A percentile compares a stretch with the other conserved stretches of the same genome.
These are phyloP conservation scores for Curvularia lunata DNA, from an alignment of 2,329 filamentous ascomycete genomes.

Conservation along the genomic window DNA sequence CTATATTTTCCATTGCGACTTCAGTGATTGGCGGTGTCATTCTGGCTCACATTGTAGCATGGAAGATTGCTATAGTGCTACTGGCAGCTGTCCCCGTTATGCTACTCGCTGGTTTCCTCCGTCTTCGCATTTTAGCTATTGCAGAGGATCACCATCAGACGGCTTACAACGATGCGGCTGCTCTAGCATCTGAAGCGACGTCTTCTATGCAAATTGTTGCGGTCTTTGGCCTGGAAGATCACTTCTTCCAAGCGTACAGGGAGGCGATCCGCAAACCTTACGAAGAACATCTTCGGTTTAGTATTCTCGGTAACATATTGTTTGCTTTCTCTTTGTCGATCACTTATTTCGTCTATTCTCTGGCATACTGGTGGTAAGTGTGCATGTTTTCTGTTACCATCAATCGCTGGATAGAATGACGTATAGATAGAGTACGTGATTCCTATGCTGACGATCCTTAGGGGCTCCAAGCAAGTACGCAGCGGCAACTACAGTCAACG, in stretches of 20 bases:
- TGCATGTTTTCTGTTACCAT: not conserved
- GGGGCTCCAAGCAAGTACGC: constrained; percentile 52
- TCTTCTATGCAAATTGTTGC: constrained; percentile 68
- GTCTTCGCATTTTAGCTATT: constrained; percentile 58
- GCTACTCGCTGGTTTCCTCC: constrained; percentile 54
- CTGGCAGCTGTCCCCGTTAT: constrained; percentile 58
- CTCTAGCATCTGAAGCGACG: constrained; percentile 71
- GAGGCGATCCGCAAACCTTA: constrained; percentile 50
- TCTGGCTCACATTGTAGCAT: constrained; percentile 56
- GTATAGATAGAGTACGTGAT: not conserved
- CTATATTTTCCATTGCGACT: constrained; percentile 57
- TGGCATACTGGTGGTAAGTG: constrained; percentile 57
- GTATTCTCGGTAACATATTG: constrained; percentile 50
- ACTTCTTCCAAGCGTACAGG: constrained; percentile 49
- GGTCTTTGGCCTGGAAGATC: constrained; percentile 51
- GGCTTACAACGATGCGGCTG: constrained; percentile 68
- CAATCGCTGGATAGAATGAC: no score
- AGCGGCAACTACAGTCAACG: constrained; percentile 51
- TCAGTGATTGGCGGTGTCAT: constrained; percentile 57
- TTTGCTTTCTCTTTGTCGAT: constrained; percentile 55
- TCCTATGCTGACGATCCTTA: constrained; percentile 3
- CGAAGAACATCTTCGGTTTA: constrained; percentile 50
- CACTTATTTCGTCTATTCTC: constrained; percentile 57
- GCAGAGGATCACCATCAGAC: constrained; percentile 69
- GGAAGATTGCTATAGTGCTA: constrained; percentile 59